These are phyloP conservation scores for Triticum monococcum DNA, from an alignment of 176 grass and related monocot species.

Conservation along the genomic window DNA sequence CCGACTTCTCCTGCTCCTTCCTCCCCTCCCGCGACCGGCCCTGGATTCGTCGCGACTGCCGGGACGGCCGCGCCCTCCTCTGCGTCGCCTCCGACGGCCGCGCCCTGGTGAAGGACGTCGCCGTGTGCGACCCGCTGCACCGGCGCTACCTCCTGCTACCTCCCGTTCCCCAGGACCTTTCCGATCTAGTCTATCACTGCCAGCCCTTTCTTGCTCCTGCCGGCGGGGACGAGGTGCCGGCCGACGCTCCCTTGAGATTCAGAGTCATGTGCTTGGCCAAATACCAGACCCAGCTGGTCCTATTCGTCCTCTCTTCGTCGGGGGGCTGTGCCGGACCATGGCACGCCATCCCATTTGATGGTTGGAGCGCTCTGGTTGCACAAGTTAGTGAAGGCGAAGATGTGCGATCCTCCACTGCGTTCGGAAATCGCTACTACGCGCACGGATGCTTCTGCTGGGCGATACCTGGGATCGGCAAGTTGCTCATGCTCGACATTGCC, in stretches of 20 bases:
- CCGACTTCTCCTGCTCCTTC: background rate
- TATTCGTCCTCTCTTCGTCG: background rate
- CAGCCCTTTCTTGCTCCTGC: background rate
- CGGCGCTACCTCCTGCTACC: background rate
- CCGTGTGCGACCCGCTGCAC: background rate
- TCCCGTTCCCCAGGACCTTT: background rate
- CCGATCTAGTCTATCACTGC: background rate
- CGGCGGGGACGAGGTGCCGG: too few relatives aligned
- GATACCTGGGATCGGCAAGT: background rate
- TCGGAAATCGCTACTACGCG: background rate
- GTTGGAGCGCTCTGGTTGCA: background rate
- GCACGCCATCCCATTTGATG: background rate
- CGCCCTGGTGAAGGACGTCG: background rate
- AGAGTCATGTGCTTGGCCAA: background rate
- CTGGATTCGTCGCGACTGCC: background rate
- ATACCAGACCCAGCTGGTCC: background rate
- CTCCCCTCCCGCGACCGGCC: background rate
- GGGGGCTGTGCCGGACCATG: background rate
- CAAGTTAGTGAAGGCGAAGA: too few relatives aligned
- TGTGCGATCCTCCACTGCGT: too few relatives aligned
- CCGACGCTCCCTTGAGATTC: too few relatives aligned
- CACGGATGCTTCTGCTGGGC: background rate
- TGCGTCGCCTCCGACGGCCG: background rate
- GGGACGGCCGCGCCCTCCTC: background rate
- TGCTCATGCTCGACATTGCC: background rate